Conservation (phyloP, 139 green algal genomes). For the Dunaliella sp. region DNA sequence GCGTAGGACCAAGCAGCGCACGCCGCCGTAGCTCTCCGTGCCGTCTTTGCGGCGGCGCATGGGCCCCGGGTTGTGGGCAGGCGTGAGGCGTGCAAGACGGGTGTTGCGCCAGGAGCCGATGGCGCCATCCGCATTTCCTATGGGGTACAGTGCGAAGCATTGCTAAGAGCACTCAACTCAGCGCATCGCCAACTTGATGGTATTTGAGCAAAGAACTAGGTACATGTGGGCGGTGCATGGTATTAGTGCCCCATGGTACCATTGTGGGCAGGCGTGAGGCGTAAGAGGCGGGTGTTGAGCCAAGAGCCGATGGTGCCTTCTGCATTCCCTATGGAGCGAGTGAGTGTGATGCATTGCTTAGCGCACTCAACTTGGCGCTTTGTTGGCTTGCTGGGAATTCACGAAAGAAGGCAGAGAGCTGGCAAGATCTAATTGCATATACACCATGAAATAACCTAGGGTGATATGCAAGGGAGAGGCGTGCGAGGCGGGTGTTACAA, state of each 20-base stretch:
- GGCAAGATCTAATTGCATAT: no score
- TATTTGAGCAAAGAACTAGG: no score
- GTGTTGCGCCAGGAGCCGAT: conserved; percentile 44
- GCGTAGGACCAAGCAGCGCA: conserved; percentile 47
- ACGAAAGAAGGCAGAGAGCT: no score
- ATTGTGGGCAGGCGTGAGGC: conserved; percentile 32
- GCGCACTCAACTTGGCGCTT: no score
- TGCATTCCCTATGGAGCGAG: conserved; percentile 50
- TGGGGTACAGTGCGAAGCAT: no score
- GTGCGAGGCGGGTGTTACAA: conserved; percentile 1
- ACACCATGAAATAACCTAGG: no score
- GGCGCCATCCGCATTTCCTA: conserved; percentile 43
- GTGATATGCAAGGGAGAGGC: conserved; percentile 28
- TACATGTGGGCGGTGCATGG: no score
- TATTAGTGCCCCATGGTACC: no score
- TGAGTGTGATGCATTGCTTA: no score
- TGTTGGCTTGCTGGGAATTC: no score
- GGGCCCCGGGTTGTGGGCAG: conserved; percentile 21
- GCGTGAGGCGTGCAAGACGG: conserved; percentile 23
- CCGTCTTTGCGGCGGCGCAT: conserved; percentile 35
- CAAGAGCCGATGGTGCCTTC: conserved; percentile 47
- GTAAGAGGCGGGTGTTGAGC: conserved; percentile 18
- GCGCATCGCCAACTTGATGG: no score
- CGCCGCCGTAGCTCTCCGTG: conserved; percentile 30
- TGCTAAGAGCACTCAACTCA: no score